A percentile compares a stretch with the other conserved stretches of the same genome.
Evolutionary conservation across 2,329 filamentous ascomycete genomes (phyloP).

Genomic region (Orbilia oligospora): DNA sequence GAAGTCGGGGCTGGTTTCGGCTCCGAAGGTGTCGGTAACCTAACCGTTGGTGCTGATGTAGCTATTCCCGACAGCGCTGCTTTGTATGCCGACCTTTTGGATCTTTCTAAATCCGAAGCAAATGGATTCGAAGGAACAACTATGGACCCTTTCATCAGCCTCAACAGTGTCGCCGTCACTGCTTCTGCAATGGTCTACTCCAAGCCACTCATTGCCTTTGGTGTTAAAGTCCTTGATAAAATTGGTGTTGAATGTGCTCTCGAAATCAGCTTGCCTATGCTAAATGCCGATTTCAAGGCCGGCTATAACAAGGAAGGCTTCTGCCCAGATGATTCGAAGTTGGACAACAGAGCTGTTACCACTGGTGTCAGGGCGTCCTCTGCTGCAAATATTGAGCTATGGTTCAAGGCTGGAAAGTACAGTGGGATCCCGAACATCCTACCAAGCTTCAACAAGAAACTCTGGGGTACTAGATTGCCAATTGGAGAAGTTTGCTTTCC

Average conservation of each 20-base stretch:
- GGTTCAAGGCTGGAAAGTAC: constrained; percentile 57
- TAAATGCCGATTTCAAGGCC: constrained; percentile 53
- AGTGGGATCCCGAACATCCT: constrained; percentile 34
- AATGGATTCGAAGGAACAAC: constrained; percentile 63
- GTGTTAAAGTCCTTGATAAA: constrained; percentile 62
- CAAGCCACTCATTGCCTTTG: constrained; percentile 63
- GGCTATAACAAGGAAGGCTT: constrained; percentile 58
- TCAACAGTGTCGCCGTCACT: constrained; percentile 63
- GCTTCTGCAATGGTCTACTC: constrained; percentile 62
- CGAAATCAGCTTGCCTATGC: constrained; percentile 60
- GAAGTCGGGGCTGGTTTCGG: constrained; percentile 47
- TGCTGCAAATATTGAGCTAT: constrained; percentile 52
- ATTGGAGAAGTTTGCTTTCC: constrained; percentile 47
- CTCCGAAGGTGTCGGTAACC: constrained; percentile 33
- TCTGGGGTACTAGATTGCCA: constrained; percentile 49
- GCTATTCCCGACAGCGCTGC: constrained; percentile 30
- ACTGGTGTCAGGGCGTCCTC: constrained; percentile 32
- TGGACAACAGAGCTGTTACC: background rate
- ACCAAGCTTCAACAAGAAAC: constrained; percentile 41
- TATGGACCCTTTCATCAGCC: constrained; percentile 63
- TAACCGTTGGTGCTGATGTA: constrained; percentile 38
- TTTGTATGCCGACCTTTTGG: constrained; percentile 61
- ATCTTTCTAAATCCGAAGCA: constrained; percentile 62
- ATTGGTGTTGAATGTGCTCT: constrained; percentile 62
- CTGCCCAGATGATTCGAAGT: constrained; percentile 34